These are phyloP conservation scores for Zymoseptoria pseudotritici DNA, from an alignment of 2,329 filamentous ascomycete species.

Conservation along the genomic window DNA sequence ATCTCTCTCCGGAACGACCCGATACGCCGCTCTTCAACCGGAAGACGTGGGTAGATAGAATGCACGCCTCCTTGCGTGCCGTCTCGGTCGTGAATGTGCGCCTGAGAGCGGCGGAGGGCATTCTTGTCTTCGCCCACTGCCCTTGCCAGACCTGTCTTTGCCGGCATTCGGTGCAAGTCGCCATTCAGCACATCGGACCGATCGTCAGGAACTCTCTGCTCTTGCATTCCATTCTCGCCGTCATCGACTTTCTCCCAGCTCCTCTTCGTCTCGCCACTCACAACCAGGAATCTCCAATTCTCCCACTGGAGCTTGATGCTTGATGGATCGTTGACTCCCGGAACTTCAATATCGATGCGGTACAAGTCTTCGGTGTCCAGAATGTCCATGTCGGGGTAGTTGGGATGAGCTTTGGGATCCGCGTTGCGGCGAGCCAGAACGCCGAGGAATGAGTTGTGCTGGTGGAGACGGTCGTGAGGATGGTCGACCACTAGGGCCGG, in stretches of 20 bases:
- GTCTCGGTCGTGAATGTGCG: background rate
- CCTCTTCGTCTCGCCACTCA: slow-evolving; percentile 4
- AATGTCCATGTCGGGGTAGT: slow-evolving; percentile 15
- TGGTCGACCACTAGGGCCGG: slow-evolving; percentile 6
- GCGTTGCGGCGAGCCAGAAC: slow-evolving; percentile 7
- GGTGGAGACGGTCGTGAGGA: slow-evolving; percentile 10
- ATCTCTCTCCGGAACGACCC: slow-evolving; percentile 11
- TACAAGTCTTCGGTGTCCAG: slow-evolving; percentile 8
- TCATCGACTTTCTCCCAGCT: background rate
- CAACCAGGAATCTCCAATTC: slow-evolving; percentile 3
- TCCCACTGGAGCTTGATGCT: slow-evolving; percentile 10
- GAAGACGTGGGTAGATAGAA: background rate
- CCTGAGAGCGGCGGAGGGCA: background rate
- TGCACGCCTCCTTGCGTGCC: background rate
- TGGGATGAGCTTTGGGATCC: slow-evolving; percentile 8
- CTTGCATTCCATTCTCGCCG: background rate
- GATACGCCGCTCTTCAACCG: background rate
- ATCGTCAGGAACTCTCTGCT: background rate
- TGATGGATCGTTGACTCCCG: slow-evolving; percentile 9
- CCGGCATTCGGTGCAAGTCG: background rate
- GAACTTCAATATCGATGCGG: slow-evolving; percentile 12
- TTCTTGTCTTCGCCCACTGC: background rate
- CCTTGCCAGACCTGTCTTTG: background rate
- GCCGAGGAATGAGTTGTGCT: slow-evolving; percentile 11
- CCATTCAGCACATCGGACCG: background rate